Evolutionary conservation across 2,329 filamentous ascomycete species (phyloP), one percentile per base, ranked within the genome.

Genomic region (Fusarium armeniacum): DNA sequence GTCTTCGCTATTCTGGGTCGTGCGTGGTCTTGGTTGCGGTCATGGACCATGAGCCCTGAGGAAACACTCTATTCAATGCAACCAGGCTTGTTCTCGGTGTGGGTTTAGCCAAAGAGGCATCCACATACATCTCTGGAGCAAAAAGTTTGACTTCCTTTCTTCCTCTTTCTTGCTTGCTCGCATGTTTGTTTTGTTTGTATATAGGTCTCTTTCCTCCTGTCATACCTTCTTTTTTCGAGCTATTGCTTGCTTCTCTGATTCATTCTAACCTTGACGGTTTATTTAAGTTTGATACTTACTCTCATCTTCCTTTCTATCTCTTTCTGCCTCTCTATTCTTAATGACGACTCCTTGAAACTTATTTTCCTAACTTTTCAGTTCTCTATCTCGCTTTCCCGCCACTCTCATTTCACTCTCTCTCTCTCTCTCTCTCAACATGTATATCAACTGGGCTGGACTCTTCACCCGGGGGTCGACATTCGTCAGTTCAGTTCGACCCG

Each of bases 401-500:
- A 13, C 32, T 38, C 18, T 28, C 20, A 10, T n/a, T 18, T n/a
- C 22, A 12, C 15, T 24, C n/a, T 32, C 28, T 22, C 6, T 30
- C 15, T 24, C n/a, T 32, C 28, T 22, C 6, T 30, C 24, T 20
- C 32, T 46, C 65, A 72, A 55, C n/a, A 76, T 76, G 74, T 55
- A 73, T 44, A 68, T 72, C 43, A 71, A 70, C 12, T 76, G 74
- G 72, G 64, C 60, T 61, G 61, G 67, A 32, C 62, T 74, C 43
- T 47, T 75, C 36, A 59, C 69, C 53, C 44, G 44, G n/a, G 66
- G 63, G 38, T 62, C 71, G 26, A 65, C 62, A 44, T 62, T 74
- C 36, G 28, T 66, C 41, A 43, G 61, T 41, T 71, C 73, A 35
- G 43, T 58, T 41, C 67, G 60, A 40, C 59, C 57, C 20, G 53